Conservation (phyloP, 352 stramenopile species). For the Pythium dissimile region DNA sequence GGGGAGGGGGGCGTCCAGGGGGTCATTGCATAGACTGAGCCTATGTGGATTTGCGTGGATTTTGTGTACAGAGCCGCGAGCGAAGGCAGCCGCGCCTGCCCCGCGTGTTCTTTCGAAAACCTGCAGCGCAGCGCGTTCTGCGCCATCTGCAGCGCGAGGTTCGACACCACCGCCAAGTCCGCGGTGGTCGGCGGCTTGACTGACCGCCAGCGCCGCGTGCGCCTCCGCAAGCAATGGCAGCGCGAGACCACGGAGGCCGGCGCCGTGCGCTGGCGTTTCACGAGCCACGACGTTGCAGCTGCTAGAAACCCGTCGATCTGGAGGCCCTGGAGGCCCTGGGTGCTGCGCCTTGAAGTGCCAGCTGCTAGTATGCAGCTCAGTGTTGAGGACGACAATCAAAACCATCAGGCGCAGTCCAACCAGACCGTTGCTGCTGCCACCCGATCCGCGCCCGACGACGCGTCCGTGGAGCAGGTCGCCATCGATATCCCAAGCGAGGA, state of each 20-base stretch:
- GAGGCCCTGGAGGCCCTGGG: neutral
- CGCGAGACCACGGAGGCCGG: neutral
- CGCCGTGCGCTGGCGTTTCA: neutral
- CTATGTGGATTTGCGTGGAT: no score
- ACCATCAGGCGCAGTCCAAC: no score
- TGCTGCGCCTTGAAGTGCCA: neutral
- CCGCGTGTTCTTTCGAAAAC: slow-evolving; percentile 5
- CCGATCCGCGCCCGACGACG: no score
- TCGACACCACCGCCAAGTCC: neutral
- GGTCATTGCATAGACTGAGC: no score
- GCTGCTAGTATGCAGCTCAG: no score
- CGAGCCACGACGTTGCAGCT: no score
- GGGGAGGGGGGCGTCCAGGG: no score
- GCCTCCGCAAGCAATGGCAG: slow-evolving; percentile 4
- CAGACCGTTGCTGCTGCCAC: no score
- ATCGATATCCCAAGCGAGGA: no score
- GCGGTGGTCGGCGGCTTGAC: neutral
- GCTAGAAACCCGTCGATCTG: no score
- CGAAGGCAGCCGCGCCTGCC: neutral
- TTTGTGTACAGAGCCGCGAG: neutral
- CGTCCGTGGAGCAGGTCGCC: no score
- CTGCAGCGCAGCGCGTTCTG: slow-evolving; percentile 8
- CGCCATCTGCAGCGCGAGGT: slow-evolving; percentile 5
- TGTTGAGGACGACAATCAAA: no score
- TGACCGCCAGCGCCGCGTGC: slow-evolving; percentile 1